Percentiles rank a stretch among this genome's conserved stretches.
These are phyloP conservation scores for Phytophthora cajani DNA, from an alignment of 352 stramenopile genomes.

Conservation along the genomic window DNA sequence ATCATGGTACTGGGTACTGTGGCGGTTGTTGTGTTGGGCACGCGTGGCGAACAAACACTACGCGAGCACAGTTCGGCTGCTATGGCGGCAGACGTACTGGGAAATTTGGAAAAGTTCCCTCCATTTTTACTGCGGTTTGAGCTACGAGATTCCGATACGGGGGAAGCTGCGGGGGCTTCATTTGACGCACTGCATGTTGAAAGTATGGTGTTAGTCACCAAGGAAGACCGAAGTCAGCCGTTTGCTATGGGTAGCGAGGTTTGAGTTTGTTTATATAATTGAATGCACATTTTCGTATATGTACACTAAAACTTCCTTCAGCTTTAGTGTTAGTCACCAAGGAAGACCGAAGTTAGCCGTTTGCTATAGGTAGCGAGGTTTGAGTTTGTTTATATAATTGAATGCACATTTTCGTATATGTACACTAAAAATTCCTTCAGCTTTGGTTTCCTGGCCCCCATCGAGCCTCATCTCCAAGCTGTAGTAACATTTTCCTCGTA, in stretches of 20 bases:
- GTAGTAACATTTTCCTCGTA: slow-evolving; percentile 3
- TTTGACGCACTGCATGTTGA: slow-evolving; percentile 12
- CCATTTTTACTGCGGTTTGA: slow-evolving; percentile 15
- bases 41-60: slow-evolving; percentile 1
- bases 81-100: slow-evolving; percentile 12
- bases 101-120: slow-evolving; percentile 19
- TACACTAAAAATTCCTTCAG: neutral
- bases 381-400: neutral
- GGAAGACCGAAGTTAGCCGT: slow-evolving; percentile 1
- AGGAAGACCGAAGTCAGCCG: neutral
- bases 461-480: neutral
- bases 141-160: slow-evolving; percentile 5
- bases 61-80: neutral
- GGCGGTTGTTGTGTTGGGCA: neutral
- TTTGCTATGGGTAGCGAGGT: slow-evolving; percentile 11
- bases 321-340: slow-evolving; percentile 6
- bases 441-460: neutral
- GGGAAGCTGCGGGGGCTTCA: neutral
- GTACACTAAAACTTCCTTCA: too few species aligned
- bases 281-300: neutral
- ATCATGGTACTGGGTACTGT: slow-evolving; percentile 7
- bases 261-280: neutral
- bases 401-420: neutral
- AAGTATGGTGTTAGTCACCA: slow-evolving; percentile 9
- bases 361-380: slow-evolving; percentile 8